Conservation (phyloP, 2,329 filamentous ascomycete species). For the Fusarium denticulatum region DNA sequence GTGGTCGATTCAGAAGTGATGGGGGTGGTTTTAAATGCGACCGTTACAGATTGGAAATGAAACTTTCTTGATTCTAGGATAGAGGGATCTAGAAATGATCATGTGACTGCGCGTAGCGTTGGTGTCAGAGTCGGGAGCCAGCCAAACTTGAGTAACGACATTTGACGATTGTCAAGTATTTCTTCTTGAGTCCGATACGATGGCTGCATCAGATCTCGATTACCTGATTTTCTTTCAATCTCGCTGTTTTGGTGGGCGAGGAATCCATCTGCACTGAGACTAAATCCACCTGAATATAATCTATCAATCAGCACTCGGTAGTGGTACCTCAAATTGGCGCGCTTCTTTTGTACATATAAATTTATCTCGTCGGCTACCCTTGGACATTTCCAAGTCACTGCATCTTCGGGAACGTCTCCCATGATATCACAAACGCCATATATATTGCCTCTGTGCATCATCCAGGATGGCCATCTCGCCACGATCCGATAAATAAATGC, state of each 20-base stretch:
- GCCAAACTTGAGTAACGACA: neutral
- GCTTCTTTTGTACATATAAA: neutral
- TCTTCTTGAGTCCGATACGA: neutral
- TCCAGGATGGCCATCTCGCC: constrained; percentile 28
- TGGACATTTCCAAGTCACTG: neutral
- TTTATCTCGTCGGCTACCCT: no score
- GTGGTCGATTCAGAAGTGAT: neutral
- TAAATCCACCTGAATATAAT: neutral
- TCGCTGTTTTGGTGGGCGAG: neutral
- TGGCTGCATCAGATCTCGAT: neutral
- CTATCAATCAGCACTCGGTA: neutral
- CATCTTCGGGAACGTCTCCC: neutral
- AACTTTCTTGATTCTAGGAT: neutral
- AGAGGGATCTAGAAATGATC: constrained; percentile 26
- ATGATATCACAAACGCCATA: neutral
- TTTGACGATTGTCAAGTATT: neutral
- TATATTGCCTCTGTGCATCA: neutral
- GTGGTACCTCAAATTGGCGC: neutral
- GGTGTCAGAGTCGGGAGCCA: neutral
- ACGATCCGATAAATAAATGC: constrained; percentile 36
- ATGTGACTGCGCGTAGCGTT: constrained; percentile 28
- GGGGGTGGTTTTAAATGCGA: neutral
- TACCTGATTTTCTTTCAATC: neutral
- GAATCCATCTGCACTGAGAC: neutral
- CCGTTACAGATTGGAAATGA: constrained; percentile 29